A percentile compares a stretch with the other conserved stretches of the same genome.
Evolutionary conservation across 108 stramenopile genomes (phyloP).

Genomic region (Stephanodiscus triporus): DNA sequence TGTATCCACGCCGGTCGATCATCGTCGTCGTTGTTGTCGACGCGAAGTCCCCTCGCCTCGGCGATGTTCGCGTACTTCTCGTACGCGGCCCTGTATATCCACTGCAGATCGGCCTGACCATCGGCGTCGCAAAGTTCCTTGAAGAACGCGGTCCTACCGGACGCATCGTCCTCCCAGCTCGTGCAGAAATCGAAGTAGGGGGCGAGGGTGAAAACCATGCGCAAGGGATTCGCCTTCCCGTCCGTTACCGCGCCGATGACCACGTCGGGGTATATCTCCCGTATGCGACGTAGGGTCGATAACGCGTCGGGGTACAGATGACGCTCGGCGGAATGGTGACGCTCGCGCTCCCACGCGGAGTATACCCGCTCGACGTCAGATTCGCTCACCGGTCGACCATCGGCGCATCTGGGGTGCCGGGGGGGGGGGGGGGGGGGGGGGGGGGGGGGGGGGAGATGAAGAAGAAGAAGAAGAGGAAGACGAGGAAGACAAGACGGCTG

Average conservation of each 20-base stretch:
- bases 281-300: slow-evolving; percentile 72
- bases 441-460: too few species aligned
- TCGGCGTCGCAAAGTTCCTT: slow-evolving; percentile 68
- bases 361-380: slow-evolving; percentile 67
- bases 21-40: slow-evolving; percentile 5
- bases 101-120: slow-evolving; percentile 76
- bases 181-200: slow-evolving; percentile 90
- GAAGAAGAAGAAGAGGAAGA: too few species aligned
- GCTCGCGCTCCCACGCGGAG: slow-evolving; percentile 88
- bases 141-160: slow-evolving; percentile 74
- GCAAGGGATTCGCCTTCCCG: slow-evolving; percentile 82
- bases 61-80: slow-evolving; percentile 73
- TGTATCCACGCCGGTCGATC: slow-evolving; percentile 79
- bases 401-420: background rate
- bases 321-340: slow-evolving; percentile 88
- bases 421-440: background rate
- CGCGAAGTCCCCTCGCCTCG: slow-evolving; percentile 40
- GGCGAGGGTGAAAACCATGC: slow-evolving; percentile 88
- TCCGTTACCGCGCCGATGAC: slow-evolving; percentile 91
- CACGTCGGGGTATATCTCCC: slow-evolving; percentile 73
- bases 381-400: background rate
- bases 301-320: slow-evolving; percentile 78
- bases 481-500: too few species aligned
- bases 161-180: slow-evolving; percentile 90
- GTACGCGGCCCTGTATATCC: slow-evolving; percentile 87